Conservation (phyloP, 2,329 filamentous ascomycete species). For the Chaetomiaceae sp. region DNA sequence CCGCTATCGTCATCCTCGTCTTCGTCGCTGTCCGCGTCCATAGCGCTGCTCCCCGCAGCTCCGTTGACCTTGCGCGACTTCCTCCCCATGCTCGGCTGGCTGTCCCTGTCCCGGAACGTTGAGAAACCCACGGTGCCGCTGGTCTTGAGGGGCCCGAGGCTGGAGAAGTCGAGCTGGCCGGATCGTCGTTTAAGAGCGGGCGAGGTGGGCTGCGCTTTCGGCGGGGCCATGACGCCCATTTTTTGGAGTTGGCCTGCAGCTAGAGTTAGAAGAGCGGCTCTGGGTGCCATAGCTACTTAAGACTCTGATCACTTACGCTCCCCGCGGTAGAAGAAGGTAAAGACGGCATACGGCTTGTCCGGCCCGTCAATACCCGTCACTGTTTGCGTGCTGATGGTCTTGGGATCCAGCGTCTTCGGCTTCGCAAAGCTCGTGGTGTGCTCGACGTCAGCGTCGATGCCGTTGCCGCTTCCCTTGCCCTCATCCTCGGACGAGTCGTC, state of each 20-base stretch:
- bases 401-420: constrained; percentile 91
- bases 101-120: constrained; percentile 70
- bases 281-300: no score
- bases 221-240: constrained; percentile 77
- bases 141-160: constrained; percentile 75
- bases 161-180: constrained; percentile 78
- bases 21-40: constrained; percentile 68
- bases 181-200: constrained; percentile 72
- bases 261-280: constrained; percentile 16
- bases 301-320: constrained; percentile 70
- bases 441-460: constrained; percentile 77
- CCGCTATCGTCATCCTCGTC: constrained; percentile 68
- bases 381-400: constrained; percentile 96
- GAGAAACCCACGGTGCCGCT: constrained; percentile 88
- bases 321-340: constrained; percentile 96
- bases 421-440: constrained; percentile 98
- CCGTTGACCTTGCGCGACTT: constrained; percentile 61
- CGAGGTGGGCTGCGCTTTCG: constrained; percentile 60
- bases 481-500: constrained; percentile 78
- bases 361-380: constrained; percentile 97
- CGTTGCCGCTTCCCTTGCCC: constrained; percentile 45
- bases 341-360: constrained; percentile 92
- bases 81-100: constrained; percentile 50
- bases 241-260: constrained; percentile 82
- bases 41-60: constrained; percentile 50